Evolutionary conservation across 169 alveolate genomes (phyloP), one percentile per base, ranked within the genome.

Genomic region (Sarcocystis neurona): DNA sequence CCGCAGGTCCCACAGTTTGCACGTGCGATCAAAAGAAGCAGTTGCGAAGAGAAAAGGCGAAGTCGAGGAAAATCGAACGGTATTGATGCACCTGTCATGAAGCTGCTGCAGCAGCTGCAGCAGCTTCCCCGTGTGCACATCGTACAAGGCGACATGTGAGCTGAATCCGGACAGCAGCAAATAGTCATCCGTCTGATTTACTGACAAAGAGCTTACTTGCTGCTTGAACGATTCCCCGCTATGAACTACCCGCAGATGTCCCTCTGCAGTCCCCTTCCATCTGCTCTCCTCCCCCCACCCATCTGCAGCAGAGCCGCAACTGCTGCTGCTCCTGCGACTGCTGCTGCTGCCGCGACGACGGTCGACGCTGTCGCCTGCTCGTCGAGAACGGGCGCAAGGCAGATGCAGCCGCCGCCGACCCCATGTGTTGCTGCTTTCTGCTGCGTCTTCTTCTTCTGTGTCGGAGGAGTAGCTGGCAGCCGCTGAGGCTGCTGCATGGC

Each of bases 1-100:
- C 39, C 94, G 92, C 48, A 92, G 80, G 50, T 92, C 94, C 94
- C 94, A 92, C 32, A 92, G 60, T 68, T 89, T 92, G 86, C 94
- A 92, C 44, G 91, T 92, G 32, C 90, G 92, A 46, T 92, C 94
- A 74, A 92, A 92, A 30, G 94, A 92, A 5, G 90, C 93, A 2
- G 94, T 92, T 68, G 92, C 92, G 87, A 92, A 92, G 44, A 92
- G 72, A 10, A 89, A 93, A 30, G 94, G 94, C 43, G 92, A 92
- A 56, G 41, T 70, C 72, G 89, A 82, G 34, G 94, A 82, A 80
- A 92, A 92, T 50, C 94, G 84, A 18, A 92, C 93, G 46, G 85
- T 92, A 89, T 92, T 92, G 85, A 92, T 89, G 85, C 89, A 85
- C 63, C 90, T 88, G 88, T 79, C 75, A 41, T 92, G 94, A 70